A percentile compares a stretch with the other conserved stretches of the same genome.
phyloP scores from a whole-genome alignment of 805 yeast genomes.

The Kodamaea nitidulidarum region DNA sequence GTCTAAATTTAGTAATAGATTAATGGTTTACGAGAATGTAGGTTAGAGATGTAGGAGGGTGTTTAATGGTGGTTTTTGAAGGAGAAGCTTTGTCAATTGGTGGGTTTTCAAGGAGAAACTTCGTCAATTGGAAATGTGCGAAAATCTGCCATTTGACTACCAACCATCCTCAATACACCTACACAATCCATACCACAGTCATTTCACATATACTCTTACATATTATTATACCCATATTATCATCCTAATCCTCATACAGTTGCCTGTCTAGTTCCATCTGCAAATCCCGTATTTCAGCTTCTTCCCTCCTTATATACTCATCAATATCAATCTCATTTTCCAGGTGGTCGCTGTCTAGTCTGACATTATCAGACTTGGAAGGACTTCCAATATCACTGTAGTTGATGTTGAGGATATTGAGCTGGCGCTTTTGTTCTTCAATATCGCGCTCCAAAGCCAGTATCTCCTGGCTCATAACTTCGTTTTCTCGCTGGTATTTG shows the following conservation, averaged over 20 bases:
- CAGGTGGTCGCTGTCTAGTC: constrained; percentile 11
- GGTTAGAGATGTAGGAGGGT: constrained; percentile 1
- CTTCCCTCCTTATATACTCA: constrained; percentile 42
- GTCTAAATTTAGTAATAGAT: constrained; percentile 9
- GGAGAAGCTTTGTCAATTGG: no score
- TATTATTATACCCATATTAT: no score
- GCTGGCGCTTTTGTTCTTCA: constrained; percentile 41
- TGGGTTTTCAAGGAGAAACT: no score
- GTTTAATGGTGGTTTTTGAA: no score
- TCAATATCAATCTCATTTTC: constrained; percentile 27
- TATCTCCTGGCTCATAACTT: constrained; percentile 34
- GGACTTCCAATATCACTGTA: constrained; percentile 19
- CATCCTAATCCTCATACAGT: constrained; percentile 4
- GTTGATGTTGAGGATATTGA: constrained; percentile 30
- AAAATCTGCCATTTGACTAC: no score
- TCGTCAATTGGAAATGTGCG: no score
- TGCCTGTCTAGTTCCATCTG: constrained; percentile 33
- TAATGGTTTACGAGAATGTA: constrained; percentile 5
- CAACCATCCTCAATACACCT: no score
- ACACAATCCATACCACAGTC: no score
- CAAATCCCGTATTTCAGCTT: constrained; percentile 40
- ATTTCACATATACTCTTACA: no score
- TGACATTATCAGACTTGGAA: constrained; percentile 4
- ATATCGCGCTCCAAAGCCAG: constrained; percentile 39
- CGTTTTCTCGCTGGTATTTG: constrained; percentile 39